phyloP scores from a whole-genome alignment of 1,284 basidiomycete genomes.

The Pterulicium gracile region DNA sequence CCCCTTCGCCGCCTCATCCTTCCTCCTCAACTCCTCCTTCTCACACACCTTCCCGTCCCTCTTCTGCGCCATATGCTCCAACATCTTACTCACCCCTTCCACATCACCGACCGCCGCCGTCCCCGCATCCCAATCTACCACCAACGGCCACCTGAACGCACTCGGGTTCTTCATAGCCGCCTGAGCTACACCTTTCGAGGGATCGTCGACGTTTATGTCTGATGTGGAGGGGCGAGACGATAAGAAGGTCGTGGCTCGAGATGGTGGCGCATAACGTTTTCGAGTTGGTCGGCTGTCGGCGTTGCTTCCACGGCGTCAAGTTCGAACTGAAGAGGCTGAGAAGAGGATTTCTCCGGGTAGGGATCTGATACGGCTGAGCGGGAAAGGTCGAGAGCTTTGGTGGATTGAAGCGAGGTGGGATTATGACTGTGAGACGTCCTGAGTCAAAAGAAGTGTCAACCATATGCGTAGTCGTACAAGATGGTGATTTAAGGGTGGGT shows the following conservation, averaged over 20 bases:
- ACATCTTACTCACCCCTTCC: slow-evolving; percentile 52
- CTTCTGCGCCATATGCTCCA: slow-evolving; percentile 50
- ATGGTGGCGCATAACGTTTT: slow-evolving; percentile 54
- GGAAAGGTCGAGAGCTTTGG: slow-evolving; percentile 45
- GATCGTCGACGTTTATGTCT: slow-evolving; percentile 18
- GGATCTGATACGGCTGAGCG: slow-evolving; percentile 43
- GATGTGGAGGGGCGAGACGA: slow-evolving; percentile 46
- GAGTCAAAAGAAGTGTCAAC: slow-evolving; percentile 5
- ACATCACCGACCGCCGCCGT: slow-evolving; percentile 52
- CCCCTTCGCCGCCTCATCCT: slow-evolving; percentile 38
- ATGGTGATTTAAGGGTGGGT: slow-evolving; percentile 53
- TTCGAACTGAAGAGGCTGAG: slow-evolving; percentile 53
- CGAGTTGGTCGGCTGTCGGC: slow-evolving; percentile 58
- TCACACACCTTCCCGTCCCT: slow-evolving; percentile 48
- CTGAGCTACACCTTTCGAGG: slow-evolving; percentile 34
- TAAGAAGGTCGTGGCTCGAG: slow-evolving; percentile 30
- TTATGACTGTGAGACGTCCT: slow-evolving; percentile 36
- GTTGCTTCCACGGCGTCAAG: slow-evolving; percentile 58
- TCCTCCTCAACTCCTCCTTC: slow-evolving; percentile 26
- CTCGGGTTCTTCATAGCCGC: slow-evolving; percentile 44
- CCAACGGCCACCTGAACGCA: slow-evolving; percentile 64
- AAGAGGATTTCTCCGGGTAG: slow-evolving; percentile 40
- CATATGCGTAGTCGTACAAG: slow-evolving; percentile 33
- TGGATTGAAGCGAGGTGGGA: slow-evolving; percentile 51
- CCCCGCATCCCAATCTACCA: slow-evolving; percentile 70